Percentiles rank a stretch among this genome's conserved stretches.
phyloP scores from a whole-genome alignment of 2,329 filamentous ascomycete species.

The Phialemoniopsis sp. region DNA sequence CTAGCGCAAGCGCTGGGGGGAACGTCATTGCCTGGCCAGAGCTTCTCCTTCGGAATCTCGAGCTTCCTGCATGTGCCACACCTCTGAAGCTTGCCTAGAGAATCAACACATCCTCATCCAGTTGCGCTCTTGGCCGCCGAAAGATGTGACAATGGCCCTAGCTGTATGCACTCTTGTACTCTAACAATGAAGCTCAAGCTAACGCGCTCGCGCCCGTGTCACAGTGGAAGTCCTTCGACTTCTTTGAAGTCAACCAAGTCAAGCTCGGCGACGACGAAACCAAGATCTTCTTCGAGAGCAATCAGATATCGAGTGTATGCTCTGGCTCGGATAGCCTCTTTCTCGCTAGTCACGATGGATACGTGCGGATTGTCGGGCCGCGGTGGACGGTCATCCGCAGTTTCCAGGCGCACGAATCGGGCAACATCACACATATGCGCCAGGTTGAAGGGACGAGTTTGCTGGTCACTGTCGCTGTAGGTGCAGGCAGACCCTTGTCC shows the following conservation, averaged over 20 bases:
- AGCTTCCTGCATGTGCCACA: too few species aligned
- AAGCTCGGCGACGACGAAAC: conserved; percentile 76
- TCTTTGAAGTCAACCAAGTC: conserved; percentile 92
- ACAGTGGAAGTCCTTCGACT: conserved; percentile 99
- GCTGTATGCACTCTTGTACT: conserved; percentile 13
- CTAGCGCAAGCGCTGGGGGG: too few species aligned
- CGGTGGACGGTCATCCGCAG: conserved; percentile 81
- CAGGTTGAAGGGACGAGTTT: conserved; percentile 85
- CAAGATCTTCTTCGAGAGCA: conserved; percentile 74
- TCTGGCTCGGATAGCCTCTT: conserved; percentile 88
- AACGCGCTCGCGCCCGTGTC: not conserved
- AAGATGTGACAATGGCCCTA: conserved; percentile 25
- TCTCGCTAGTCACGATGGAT: conserved; percentile 79
- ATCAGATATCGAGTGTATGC: conserved; percentile 77
- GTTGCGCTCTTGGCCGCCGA: not conserved
- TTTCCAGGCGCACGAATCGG: conserved; percentile 81
- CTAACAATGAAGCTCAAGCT: not conserved
- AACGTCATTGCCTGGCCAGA: too few species aligned
- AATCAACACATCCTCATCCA: not conserved
- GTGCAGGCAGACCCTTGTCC: conserved; percentile 10
- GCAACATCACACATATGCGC: conserved; percentile 84
- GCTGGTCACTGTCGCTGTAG: conserved; percentile 73
- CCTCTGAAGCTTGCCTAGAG: too few species aligned
- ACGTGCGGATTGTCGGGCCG: conserved; percentile 81
- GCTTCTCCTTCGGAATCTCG: too few species aligned